These are phyloP conservation scores for Daldinia grandis DNA, from an alignment of 495 filamentous ascomycete species.

Conservation along the genomic window DNA sequence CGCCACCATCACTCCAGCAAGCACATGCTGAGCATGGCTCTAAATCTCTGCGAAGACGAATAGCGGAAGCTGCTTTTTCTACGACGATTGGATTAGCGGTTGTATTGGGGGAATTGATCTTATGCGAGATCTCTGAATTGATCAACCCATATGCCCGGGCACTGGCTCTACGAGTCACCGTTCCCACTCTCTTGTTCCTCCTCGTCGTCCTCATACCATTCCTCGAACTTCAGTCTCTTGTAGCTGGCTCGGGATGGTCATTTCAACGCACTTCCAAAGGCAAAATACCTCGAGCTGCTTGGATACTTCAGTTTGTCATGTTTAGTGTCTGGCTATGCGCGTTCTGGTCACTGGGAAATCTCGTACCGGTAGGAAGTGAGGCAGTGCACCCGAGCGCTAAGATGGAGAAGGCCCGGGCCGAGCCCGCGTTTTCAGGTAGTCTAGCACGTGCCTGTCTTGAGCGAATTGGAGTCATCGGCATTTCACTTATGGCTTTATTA, in stretches of 20 bases:
- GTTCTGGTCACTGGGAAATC: slow-evolving; percentile 79
- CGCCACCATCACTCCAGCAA: slow-evolving; percentile 57
- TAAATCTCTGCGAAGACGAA: slow-evolving; percentile 56
- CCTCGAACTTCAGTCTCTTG: slow-evolving; percentile 72
- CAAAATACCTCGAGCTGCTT: slow-evolving; percentile 58
- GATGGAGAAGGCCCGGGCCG: slow-evolving; percentile 33
- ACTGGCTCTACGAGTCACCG: slow-evolving; percentile 68
- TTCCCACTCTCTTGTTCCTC: slow-evolving; percentile 70
- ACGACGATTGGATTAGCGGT: slow-evolving; percentile 75
- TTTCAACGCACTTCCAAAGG: slow-evolving; percentile 62
- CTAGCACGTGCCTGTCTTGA: slow-evolving; percentile 78
- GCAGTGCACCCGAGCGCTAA: slow-evolving; percentile 39
- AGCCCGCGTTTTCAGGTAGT: slow-evolving; percentile 28
- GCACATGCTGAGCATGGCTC: slow-evolving; percentile 59
- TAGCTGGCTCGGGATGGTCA: slow-evolving; percentile 66
- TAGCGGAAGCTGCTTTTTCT: slow-evolving; percentile 72
- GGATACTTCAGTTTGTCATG: slow-evolving; percentile 64
- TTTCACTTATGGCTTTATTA: slow-evolving; percentile 81
- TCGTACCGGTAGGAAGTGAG: slow-evolving; percentile 63
- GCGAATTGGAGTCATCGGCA: slow-evolving; percentile 80
- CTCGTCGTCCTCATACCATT: slow-evolving; percentile 74
- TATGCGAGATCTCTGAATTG: slow-evolving; percentile 80
- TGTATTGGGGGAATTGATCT: slow-evolving; percentile 76
- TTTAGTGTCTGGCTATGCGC: slow-evolving; percentile 69
- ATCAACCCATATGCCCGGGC: slow-evolving; percentile 68